A percentile compares a stretch with the other conserved stretches of the same genome.
Evolutionary conservation across 1,284 basidiomycete species (phyloP).

Genomic region (Polyporus tsugae): DNA sequence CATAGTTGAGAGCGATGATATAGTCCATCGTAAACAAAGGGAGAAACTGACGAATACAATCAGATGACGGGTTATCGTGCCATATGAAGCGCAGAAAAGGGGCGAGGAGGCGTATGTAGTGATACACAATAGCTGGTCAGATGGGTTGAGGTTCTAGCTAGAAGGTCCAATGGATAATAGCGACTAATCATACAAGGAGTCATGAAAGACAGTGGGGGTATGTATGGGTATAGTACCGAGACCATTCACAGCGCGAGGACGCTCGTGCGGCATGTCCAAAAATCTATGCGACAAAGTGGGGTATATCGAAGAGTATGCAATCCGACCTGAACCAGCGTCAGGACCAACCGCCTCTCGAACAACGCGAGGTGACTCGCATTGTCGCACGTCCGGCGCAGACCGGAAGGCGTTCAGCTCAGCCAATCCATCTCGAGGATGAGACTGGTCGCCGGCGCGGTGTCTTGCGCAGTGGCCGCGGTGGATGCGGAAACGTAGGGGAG

Average conservation of each 20-base stretch:
- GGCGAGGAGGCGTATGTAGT: no score
- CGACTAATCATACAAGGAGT: neutral
- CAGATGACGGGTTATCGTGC: no score
- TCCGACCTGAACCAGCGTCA: neutral
- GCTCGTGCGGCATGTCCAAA: neutral
- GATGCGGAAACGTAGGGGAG: neutral
- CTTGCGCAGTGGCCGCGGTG: neutral
- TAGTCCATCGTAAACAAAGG: no score
- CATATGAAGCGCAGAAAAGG: no score
- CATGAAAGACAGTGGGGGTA: neutral
- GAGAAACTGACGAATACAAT: no score
- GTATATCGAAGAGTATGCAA: neutral
- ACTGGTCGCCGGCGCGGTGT: neutral
- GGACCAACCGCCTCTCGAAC: neutral
- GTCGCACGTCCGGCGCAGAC: neutral
- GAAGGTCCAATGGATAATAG: no score
- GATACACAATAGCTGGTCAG: no score
- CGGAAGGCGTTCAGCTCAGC: neutral
- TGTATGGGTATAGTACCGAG: neutral
- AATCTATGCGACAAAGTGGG: neutral
- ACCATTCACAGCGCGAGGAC: no score
- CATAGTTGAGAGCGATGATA: no score
- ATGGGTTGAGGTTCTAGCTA: no score
- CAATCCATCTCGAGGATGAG: constrained; percentile 5
- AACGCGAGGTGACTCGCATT: neutral